phyloP scores from a whole-genome alignment of 164 flowering plant species.

The Magnolia kwangsiensis region DNA sequence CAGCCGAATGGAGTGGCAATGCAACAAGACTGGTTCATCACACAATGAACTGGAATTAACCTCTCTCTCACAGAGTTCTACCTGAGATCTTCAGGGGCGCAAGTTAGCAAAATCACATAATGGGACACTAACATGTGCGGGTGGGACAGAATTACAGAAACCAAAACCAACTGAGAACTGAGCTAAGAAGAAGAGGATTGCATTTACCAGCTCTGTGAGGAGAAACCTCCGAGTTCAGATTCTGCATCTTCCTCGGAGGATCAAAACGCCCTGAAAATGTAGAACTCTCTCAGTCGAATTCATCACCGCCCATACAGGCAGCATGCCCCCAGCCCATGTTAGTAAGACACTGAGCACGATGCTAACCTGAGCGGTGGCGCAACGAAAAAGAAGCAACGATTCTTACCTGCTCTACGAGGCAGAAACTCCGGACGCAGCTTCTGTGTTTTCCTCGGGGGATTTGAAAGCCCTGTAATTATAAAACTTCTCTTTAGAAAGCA shows the following conservation, averaged over 20 bases:
- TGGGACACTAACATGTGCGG: too few species aligned
- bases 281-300: neutral
- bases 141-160: too few species aligned
- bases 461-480: neutral
- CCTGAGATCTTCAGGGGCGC: neutral
- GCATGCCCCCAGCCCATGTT: neutral
- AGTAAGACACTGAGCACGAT: neutral
- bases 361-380: neutral
- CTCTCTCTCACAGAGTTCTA: neutral
- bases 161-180: neutral
- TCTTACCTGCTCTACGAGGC: slow-evolving; percentile 77
- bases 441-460: neutral
- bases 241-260: neutral
- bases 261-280: slow-evolving; percentile 2
- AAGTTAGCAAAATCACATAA: neutral
- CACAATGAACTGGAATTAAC: neutral
- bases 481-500: too few species aligned
- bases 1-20: neutral
- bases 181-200: neutral
- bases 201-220: slow-evolving; percentile 78
- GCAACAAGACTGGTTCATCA: neutral
- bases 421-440: slow-evolving; percentile 33
- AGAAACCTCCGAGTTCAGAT: slow-evolving; percentile 34
- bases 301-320: neutral
- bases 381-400: neutral